Evolutionary conservation across 768 basidiomycete genomes (phyloP).

Genomic region (Pleurotus platypus): DNA sequence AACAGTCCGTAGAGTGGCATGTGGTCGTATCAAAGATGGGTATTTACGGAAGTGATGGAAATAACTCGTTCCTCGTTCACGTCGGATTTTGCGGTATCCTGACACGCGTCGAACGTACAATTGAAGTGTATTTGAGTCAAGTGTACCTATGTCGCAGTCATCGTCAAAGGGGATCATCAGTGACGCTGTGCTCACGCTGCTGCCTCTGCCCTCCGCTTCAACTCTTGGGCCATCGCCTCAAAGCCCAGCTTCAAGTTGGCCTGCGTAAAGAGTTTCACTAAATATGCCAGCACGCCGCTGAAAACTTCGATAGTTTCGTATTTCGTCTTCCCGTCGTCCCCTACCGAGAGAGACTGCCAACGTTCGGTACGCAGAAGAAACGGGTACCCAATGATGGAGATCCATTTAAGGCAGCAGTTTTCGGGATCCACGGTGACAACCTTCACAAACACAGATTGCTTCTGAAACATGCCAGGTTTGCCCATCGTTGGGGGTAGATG

Average conservation of each 20-base stretch:
- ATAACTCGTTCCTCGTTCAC: constrained; percentile 7
- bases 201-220: constrained; percentile 50
- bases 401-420: constrained; percentile 58
- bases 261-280: constrained; percentile 42
- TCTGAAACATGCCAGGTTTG: constrained; percentile 33
- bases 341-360: constrained; percentile 60
- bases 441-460: constrained; percentile 34
- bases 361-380: constrained; percentile 54
- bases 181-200: constrained; percentile 7
- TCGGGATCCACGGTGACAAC: constrained; percentile 48
- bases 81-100: constrained; percentile 5
- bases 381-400: constrained; percentile 30
- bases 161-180: background rate
- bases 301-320: constrained; percentile 69
- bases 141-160: too few species aligned
- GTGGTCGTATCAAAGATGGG: background rate
- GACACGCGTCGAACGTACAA: too few species aligned
- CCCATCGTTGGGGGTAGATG: constrained; percentile 61
- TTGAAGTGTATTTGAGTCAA: too few species aligned
- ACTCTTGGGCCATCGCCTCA: constrained; percentile 49
- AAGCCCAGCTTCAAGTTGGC: constrained; percentile 42
- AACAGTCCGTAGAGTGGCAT: background rate
- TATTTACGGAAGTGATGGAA: constrained; percentile 2
- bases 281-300: constrained; percentile 48
- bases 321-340: constrained; percentile 48